phyloP scores from a whole-genome alignment of 768 basidiomycete species.

The Pleurotus ostreatus region DNA sequence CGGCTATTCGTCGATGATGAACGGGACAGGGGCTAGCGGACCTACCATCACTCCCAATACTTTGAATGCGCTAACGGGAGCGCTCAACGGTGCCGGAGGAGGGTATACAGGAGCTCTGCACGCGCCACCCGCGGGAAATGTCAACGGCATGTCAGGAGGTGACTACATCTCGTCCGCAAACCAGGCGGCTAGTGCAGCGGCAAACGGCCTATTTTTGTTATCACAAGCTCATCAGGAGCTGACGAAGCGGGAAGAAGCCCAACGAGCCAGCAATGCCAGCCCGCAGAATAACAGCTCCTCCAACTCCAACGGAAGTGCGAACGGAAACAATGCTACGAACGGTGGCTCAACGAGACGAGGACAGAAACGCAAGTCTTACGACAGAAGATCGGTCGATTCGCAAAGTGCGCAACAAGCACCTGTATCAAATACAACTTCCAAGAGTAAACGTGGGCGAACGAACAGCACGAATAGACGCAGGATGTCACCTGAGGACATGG shows the following conservation, averaged over 20 bases:
- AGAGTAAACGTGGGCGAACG: slow-evolving; percentile 36
- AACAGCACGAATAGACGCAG: slow-evolving; percentile 27
- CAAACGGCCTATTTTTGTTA: slow-evolving; percentile 91
- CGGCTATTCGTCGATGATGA: slow-evolving; percentile 85
- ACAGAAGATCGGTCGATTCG: slow-evolving; percentile 27
- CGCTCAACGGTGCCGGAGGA: slow-evolving; percentile 51
- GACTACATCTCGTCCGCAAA: slow-evolving; percentile 40
- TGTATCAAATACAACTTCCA: slow-evolving; percentile 17
- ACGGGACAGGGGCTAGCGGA: slow-evolving; percentile 38
- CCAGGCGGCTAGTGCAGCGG: slow-evolving; percentile 65
- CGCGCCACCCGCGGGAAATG: slow-evolving; percentile 42
- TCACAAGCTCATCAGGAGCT: slow-evolving; percentile 96
- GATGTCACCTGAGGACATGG: slow-evolving; percentile 29
- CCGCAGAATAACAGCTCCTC: slow-evolving; percentile 13
- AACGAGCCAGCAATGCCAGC: slow-evolving; percentile 45
- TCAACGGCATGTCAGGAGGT: slow-evolving; percentile 14
- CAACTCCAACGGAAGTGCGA: slow-evolving; percentile 17
- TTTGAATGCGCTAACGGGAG: slow-evolving; percentile 77
- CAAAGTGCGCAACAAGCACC: slow-evolving; percentile 21
- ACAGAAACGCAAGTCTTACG: slow-evolving; percentile 69
- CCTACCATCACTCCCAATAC: slow-evolving; percentile 70
- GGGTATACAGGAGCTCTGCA: slow-evolving; percentile 36
- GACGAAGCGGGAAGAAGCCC: slow-evolving; percentile 88
- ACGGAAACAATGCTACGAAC: slow-evolving; percentile 30
- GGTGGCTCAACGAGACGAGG: slow-evolving; percentile 40